A percentile compares a stretch with the other conserved stretches of the same genome.
Evolutionary conservation across 2,329 filamentous ascomycete genomes (phyloP).

Genomic region (Cytospora paraplurivora): DNA sequence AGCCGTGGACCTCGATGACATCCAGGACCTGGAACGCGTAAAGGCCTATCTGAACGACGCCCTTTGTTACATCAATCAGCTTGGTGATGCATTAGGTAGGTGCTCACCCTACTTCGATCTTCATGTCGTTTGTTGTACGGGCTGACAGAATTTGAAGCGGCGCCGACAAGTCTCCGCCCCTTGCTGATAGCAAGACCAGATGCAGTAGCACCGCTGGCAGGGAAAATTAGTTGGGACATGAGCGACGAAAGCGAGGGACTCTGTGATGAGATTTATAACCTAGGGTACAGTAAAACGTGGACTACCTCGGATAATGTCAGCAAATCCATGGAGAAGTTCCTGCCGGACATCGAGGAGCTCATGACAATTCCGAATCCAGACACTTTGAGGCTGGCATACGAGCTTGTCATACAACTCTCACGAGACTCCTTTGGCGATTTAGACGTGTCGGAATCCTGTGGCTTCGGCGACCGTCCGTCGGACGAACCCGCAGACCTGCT

Average conservation of each 20-base stretch:
- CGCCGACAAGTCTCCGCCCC: not conserved
- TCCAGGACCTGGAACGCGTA: not conserved
- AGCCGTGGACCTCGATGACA: not conserved
- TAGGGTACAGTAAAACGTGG: not conserved
- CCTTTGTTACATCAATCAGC: not conserved
- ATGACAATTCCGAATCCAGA: not conserved
- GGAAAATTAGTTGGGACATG: not conserved
- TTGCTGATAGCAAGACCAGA: not conserved
- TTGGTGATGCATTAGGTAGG: not conserved
- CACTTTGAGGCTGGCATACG: not conserved
- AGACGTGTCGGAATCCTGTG: not conserved
- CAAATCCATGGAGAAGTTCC: not conserved
- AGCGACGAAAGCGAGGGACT: not conserved
- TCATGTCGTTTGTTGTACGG: not conserved
- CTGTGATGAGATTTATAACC: not conserved
- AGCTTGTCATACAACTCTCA: slow-evolving; percentile 49
- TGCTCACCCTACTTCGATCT: too few species aligned
- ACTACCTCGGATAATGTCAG: not conserved
- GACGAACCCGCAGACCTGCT: not conserved
- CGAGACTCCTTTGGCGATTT: slow-evolving; percentile 28
- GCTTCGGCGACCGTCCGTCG: not conserved
- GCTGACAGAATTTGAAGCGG: not conserved
- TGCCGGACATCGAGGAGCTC: not conserved
- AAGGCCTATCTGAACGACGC: not conserved
- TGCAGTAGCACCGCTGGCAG: not conserved